These are phyloP conservation scores for Ogataea trehalophila DNA, from an alignment of 805 yeast species.

Conservation along the genomic window DNA sequence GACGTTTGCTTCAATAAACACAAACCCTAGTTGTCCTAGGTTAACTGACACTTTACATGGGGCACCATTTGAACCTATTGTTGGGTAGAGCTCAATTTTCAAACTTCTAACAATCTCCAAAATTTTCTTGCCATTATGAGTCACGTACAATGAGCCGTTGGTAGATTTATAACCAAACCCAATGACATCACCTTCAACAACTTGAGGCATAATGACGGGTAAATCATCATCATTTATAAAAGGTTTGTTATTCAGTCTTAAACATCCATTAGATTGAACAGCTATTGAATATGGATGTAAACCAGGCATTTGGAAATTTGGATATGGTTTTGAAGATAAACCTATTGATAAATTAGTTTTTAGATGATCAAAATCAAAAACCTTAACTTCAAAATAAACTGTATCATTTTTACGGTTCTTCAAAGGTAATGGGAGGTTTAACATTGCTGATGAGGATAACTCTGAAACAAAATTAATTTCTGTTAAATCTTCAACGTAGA, in stretches of 20 bases:
- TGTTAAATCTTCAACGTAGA: constrained; percentile 27
- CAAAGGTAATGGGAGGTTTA: constrained; percentile 33
- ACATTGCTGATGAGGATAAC: constrained; percentile 20
- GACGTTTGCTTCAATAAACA: constrained; percentile 81
- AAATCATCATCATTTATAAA: constrained; percentile 43
- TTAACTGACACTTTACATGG: constrained; percentile 50
- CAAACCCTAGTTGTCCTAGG: constrained; percentile 88
- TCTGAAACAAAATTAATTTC: constrained; percentile 26
- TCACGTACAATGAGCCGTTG: constrained; percentile 46
- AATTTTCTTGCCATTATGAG: constrained; percentile 51
- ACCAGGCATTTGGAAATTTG: constrained; percentile 73
- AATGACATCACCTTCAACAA: constrained; percentile 48
- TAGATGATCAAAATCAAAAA: constrained; percentile 36
- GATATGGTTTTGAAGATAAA: constrained; percentile 67
- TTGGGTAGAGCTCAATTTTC: constrained; percentile 47
- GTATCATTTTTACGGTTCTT: constrained; percentile 40
- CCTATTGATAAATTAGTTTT: constrained; percentile 61
- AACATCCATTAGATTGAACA: constrained; percentile 67
- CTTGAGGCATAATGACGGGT: constrained; percentile 43
- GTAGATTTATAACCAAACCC: constrained; percentile 49
- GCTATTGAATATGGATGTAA: constrained; percentile 64
- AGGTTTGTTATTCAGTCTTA: constrained; percentile 58
- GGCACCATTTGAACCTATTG: constrained; percentile 47
- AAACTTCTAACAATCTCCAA: constrained; percentile 47
- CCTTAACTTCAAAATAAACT: constrained; percentile 62